These are phyloP conservation scores for Onygenales sp. DNA, from an alignment of 2,329 filamentous ascomycete species.

Conservation along the genomic window DNA sequence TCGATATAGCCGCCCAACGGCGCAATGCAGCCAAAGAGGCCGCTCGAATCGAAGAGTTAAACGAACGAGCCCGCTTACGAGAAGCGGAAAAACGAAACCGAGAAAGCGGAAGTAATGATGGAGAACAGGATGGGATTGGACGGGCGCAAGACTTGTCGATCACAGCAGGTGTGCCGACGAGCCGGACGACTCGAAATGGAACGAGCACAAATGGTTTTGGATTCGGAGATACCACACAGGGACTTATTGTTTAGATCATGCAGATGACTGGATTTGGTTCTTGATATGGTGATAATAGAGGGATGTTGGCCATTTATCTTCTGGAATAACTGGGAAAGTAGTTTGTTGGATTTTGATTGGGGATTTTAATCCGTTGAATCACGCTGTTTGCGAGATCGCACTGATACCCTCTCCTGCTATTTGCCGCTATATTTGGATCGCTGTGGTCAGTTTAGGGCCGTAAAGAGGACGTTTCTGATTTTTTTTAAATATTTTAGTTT, in stretches of 20 bases:
- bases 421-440: not conserved
- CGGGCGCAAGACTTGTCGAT: not conserved
- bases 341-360: not conserved
- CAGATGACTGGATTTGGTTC: not conserved
- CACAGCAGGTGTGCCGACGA: not conserved
- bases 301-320: not conserved
- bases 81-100: conserved; percentile 6
- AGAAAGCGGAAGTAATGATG: not conserved
- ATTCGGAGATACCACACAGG: conserved; percentile 8
- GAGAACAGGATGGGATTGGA: not conserved
- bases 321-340: not conserved
- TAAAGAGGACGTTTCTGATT: no score
- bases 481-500: not conserved
- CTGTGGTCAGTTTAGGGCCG: not conserved
- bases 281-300: not conserved
- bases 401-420: not conserved
- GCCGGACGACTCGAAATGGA: conserved; percentile 6
- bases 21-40: conserved; percentile 20
- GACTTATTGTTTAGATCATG: conserved; percentile 7
- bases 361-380: not conserved
- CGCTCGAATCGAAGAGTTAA: conserved; percentile 23
- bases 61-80: conserved; percentile 2
- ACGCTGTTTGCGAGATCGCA: not conserved
- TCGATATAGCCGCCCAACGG: conserved; percentile 14
- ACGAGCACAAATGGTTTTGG: conserved; percentile 7